Conservation (phyloP, 495 filamentous ascomycete genomes). For the Lindgomyces ingoldianus region DNA sequence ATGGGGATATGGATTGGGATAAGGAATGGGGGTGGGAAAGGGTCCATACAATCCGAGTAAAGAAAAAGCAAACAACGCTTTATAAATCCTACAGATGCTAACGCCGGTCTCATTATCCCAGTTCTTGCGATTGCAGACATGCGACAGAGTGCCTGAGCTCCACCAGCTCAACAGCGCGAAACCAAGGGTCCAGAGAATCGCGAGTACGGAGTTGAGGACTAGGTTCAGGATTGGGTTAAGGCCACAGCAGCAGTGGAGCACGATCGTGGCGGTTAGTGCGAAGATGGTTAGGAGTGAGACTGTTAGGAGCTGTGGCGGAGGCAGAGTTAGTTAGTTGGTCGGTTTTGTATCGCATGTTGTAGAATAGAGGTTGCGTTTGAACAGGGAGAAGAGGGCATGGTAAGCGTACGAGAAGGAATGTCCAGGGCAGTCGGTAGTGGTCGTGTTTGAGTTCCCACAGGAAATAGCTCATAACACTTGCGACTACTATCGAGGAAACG, state of each 20-base stretch:
- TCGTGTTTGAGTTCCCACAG: constrained; percentile 59
- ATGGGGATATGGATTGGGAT: constrained; percentile 42
- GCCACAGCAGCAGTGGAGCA: constrained; percentile 58
- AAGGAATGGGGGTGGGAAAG: neutral
- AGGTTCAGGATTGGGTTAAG: constrained; percentile 60
- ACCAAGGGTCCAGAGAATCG: constrained; percentile 59
- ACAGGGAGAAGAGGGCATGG: neutral
- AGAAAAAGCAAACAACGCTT: constrained; percentile 65
- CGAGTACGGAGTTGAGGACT: constrained; percentile 53
- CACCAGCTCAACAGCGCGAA: constrained; percentile 60
- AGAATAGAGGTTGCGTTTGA: constrained; percentile 3
- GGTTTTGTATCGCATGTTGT: constrained; percentile 1
- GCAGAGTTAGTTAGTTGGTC: constrained; percentile 5
- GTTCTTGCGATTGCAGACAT: constrained; percentile 55
- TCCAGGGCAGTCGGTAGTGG: constrained; percentile 60
- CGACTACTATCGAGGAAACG: constrained; percentile 58
- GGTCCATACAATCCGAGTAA: constrained; percentile 50
- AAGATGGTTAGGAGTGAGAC: constrained; percentile 59
- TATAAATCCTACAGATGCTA: constrained; percentile 65
- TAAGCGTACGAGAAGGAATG: constrained; percentile 61
- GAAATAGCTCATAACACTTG: constrained; percentile 62
- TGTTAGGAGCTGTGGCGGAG: constrained; percentile 53
- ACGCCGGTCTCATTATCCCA: constrained; percentile 62
- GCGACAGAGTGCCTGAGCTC: constrained; percentile 58
- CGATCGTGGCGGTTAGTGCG: constrained; percentile 54